Evolutionary conservation across 192 early-diverging fungal genomes (phyloP).

Genomic region (Coemansia aciculifera): DNA sequence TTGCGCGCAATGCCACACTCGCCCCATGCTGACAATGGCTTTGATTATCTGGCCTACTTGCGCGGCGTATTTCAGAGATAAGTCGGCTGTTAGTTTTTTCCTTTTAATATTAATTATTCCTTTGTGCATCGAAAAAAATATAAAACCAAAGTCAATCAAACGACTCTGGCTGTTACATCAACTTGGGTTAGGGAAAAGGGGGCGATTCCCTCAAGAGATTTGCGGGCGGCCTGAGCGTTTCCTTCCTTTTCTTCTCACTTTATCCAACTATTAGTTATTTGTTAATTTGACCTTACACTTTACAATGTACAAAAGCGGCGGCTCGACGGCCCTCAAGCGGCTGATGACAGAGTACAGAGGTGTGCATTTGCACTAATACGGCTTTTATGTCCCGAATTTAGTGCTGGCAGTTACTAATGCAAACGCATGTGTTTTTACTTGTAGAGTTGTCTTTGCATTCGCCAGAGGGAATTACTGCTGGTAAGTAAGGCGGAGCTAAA

Average conservation of each 20-base stretch:
- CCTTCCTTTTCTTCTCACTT: not conserved
- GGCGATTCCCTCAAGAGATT: not conserved
- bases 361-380: conserved; percentile 19
- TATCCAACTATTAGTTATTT: conserved; percentile 17
- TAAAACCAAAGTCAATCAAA: not conserved
- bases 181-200: not conserved
- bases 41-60: conserved; percentile 78
- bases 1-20: conserved; percentile 71
- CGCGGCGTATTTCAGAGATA: conserved; percentile 42
- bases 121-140: not conserved
- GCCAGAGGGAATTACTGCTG: conserved; percentile 91
- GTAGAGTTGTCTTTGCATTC: conserved; percentile 84
- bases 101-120: not conserved
- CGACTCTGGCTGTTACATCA: not conserved
- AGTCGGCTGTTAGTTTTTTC: not conserved
- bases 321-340: conserved; percentile 81
- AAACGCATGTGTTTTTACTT: not conserved
- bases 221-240: not conserved
- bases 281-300: conserved; percentile 15
- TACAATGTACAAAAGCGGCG: conserved; percentile 57
- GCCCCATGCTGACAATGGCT: conserved; percentile 59
- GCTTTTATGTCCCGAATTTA: not conserved
- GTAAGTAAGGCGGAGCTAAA: conserved; percentile 45
- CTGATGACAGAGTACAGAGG: conserved; percentile 93
- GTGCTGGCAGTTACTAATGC: not conserved